These are phyloP conservation scores for Yarrowia osloensis DNA, from an alignment of 805 yeast species.

Conservation along the genomic window DNA sequence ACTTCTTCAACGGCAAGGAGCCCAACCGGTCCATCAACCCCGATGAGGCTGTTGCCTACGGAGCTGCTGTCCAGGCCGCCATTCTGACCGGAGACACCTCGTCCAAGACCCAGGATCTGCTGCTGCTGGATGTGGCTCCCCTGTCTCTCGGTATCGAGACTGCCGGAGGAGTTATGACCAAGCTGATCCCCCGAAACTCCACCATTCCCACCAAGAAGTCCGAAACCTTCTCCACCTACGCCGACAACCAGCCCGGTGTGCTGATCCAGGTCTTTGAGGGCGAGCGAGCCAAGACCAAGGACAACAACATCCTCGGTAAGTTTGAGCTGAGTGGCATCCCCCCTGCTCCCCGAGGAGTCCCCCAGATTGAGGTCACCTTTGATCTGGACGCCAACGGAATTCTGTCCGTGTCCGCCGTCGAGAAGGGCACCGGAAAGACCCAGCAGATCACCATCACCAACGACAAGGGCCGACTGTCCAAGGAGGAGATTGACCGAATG, in stretches of 20 bases:
- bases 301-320: slow-evolving; percentile 94
- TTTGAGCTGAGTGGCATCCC: slow-evolving; percentile 96
- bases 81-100: slow-evolving; percentile 95
- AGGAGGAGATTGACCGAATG: slow-evolving; percentile 68
- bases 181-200: slow-evolving; percentile 21
- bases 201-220: slow-evolving; percentile 23
- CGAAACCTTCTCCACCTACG: slow-evolving; percentile 16
- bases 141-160: slow-evolving; percentile 22
- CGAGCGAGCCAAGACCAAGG: slow-evolving; percentile 41
- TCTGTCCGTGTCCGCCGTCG: slow-evolving; percentile 92
- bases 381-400: slow-evolving; percentile 81
- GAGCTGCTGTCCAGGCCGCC: slow-evolving; percentile 99
- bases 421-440: slow-evolving; percentile 97
- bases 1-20: slow-evolving; percentile 67
- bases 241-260: slow-evolving; percentile 18
- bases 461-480: slow-evolving; percentile 22
- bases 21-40: slow-evolving; percentile 25
- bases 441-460: slow-evolving; percentile 65
- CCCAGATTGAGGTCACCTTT: slow-evolving; percentile 15
- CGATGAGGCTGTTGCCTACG: slow-evolving; percentile 93
- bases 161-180: slow-evolving; percentile 6
- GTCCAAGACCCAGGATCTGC: slow-evolving; percentile 91
- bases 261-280: slow-evolving; percentile 18
- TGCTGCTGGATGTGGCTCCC: slow-evolving; percentile 65
- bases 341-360: slow-evolving; percentile 90